Evolutionary conservation across 495 filamentous ascomycete genomes (phyloP), one percentile per base, ranked within the genome.

Genomic region (Aspergillus sclerotiicarbonarius): DNA sequence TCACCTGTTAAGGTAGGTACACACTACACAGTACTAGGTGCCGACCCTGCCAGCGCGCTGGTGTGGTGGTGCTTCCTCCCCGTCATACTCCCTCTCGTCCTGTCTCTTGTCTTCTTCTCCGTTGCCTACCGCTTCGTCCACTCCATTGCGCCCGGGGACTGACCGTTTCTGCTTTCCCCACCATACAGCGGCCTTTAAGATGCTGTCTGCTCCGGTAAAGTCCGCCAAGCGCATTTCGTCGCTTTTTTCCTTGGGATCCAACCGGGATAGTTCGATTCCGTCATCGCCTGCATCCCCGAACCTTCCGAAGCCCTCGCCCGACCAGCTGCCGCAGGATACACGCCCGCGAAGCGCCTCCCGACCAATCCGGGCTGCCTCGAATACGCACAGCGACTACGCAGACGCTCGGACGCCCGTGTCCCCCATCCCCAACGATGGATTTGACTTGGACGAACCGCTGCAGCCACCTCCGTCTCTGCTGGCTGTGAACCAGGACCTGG

Each of bases 181-280:
- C 32, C 30, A 33, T 30, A 19, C 57, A 62, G 58, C 58, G 56
- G 41, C 52, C 45, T 41, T 32, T 44, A 74, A 59, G 53, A 79
- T 79, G 75, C 66, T 78, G 64, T 78, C 75, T 29, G 76, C 73
- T 72, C 76, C 75, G 50, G 73, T 74, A 59, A 80, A 77, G 62
- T 75, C 76, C 61, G 75, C 76, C 58, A 76, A 77, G 70, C 76
- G 76, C 59, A 78, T 80, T 51, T 78, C 76, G 10, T 80, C 76
- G 39, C 71, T 80, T 31, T 77, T 80, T 54, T 76, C 76, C 30
- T 51, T 78, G 62, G 67, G 74, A 8, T 71, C 71, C 7, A 66
- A 72, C 45, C 72, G 71, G 59, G 73, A 80, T 54, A 41, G 29
- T 45, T 64, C 71, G 4, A 64, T 58, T 47, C 63, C 73, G 5